phyloP scores from a whole-genome alignment of 768 basidiomycete genomes.

The Tremella fuciformis region DNA sequence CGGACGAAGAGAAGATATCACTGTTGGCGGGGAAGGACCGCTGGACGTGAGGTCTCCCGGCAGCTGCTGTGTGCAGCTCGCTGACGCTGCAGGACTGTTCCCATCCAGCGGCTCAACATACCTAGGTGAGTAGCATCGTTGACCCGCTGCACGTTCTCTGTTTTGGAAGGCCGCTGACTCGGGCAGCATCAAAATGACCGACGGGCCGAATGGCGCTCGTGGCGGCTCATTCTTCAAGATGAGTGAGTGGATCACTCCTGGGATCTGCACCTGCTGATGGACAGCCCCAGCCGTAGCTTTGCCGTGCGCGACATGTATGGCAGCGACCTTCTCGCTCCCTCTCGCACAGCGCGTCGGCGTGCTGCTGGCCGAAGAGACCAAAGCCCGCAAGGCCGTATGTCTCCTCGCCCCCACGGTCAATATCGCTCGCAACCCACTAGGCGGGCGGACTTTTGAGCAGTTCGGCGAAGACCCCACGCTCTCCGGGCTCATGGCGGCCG shows the following conservation, averaged over 20 bases:
- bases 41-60: constrained; percentile 58
- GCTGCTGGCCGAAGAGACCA: constrained; percentile 66
- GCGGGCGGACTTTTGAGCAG: constrained; percentile 60
- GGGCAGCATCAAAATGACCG: constrained; percentile 65
- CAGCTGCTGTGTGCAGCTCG: too few species aligned
- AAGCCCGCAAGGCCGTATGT: constrained; percentile 61
- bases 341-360: constrained; percentile 60
- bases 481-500: constrained; percentile 62
- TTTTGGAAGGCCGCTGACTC: constrained; percentile 59
- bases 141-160: constrained; percentile 59
- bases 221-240: constrained; percentile 53
- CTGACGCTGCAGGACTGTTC: constrained; percentile 21
- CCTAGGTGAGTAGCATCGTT: constrained; percentile 49
- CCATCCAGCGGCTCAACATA: constrained; percentile 60
- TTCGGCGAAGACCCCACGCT: constrained; percentile 70
- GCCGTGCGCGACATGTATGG: constrained; percentile 68
- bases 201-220: constrained; percentile 71
- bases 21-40: constrained; percentile 65
- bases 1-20: constrained; percentile 60
- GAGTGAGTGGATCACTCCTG: constrained; percentile 49
- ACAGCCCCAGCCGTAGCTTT: constrained; percentile 61
- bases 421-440: constrained; percentile 59
- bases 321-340: constrained; percentile 66
- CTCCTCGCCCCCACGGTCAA: constrained; percentile 73
- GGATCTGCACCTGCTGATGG: constrained; percentile 43